Evolutionary conservation across 495 filamentous ascomycete genomes (phyloP).

Genomic region (Hyaloscypha variabilis): DNA sequence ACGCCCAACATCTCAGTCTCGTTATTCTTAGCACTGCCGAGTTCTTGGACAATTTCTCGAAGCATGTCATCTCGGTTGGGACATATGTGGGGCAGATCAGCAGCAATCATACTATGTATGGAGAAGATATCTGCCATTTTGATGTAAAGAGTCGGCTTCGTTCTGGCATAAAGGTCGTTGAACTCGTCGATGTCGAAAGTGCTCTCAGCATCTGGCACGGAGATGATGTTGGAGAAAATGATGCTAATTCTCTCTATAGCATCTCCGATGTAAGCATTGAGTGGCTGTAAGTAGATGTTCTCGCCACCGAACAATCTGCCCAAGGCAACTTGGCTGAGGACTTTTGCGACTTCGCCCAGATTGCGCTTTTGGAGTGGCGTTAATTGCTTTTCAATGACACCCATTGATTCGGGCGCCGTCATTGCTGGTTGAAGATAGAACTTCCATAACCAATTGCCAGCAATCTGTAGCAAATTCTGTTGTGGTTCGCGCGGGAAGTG

Average conservation of each 20-base stretch:
- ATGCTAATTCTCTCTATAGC: slow-evolving; percentile 79
- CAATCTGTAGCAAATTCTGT: slow-evolving; percentile 76
- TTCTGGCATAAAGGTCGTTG: slow-evolving; percentile 94
- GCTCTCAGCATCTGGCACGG: slow-evolving; percentile 80
- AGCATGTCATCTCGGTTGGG: slow-evolving; percentile 83
- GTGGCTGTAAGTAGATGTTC: slow-evolving; percentile 91
- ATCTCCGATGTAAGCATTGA: slow-evolving; percentile 87
- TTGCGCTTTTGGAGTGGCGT: slow-evolving; percentile 94
- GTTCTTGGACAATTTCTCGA: slow-evolving; percentile 86
- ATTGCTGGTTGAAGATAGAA: slow-evolving; percentile 92
- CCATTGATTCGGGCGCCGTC: slow-evolving; percentile 82
- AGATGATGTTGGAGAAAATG: slow-evolving; percentile 74
- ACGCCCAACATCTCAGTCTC: slow-evolving; percentile 89
- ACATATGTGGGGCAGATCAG: slow-evolving; percentile 75
- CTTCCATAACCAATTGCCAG: slow-evolving; percentile 89
- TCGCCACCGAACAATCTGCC: slow-evolving; percentile 90
- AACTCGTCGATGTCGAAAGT: slow-evolving; percentile 98
- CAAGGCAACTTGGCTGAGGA: slow-evolving; percentile 82
- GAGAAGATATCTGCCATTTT: slow-evolving; percentile 98
- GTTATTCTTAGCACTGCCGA: slow-evolving; percentile 93
- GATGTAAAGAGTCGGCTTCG: slow-evolving; percentile 95
- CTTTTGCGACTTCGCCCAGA: slow-evolving; percentile 85
- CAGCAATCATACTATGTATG: slow-evolving; percentile 84
- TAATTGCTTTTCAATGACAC: slow-evolving; percentile 83
- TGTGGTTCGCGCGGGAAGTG: slow-evolving; percentile 81